phyloP scores from a whole-genome alignment of 2,329 filamentous ascomycete genomes.

The Onygenales sp. region DNA sequence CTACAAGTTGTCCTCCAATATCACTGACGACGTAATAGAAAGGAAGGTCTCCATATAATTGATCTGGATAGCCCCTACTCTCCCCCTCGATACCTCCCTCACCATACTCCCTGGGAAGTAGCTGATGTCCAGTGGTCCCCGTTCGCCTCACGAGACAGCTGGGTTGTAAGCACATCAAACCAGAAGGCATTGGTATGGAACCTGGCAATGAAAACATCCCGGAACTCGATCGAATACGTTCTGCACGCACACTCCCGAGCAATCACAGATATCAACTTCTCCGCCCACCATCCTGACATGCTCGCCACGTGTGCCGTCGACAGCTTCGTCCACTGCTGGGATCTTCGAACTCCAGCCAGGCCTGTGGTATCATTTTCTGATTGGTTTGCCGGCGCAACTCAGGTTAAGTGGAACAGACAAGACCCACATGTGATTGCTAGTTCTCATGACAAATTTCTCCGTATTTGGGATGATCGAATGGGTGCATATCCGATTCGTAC shows the following conservation, averaged over 20 bases:
- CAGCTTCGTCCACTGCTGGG: conserved; percentile 89
- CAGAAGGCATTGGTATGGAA: conserved; percentile 95
- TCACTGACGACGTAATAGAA: conserved; percentile 37
- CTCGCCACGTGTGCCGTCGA: conserved; percentile 87
- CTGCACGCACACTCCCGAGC: conserved; percentile 77
- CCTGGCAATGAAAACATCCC: conserved; percentile 58
- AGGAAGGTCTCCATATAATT: conserved; percentile 81
- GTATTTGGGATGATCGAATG: conserved; percentile 83
- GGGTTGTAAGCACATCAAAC: conserved; percentile 90
- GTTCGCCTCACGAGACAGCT: conserved; percentile 79
- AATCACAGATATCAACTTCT: conserved; percentile 95
- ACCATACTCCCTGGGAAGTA: conserved; percentile 86
- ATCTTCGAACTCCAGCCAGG: conserved; percentile 63
- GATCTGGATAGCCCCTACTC: conserved; percentile 85
- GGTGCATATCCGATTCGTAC: conserved; percentile 69
- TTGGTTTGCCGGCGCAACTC: conserved; percentile 87
- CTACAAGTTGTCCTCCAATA: not conserved
- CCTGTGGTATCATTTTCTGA: conserved; percentile 78
- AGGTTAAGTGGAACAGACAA: conserved; percentile 90
- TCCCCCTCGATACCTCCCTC: conserved; percentile 72
- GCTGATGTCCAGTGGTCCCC: conserved; percentile 97
- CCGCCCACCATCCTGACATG: conserved; percentile 79
- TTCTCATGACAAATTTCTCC: conserved; percentile 76
- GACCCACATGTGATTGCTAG: conserved; percentile 81
- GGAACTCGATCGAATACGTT: conserved; percentile 80